These are phyloP conservation scores for Cerrena zonata DNA, from an alignment of 1,284 basidiomycete species.

Conservation along the genomic window DNA sequence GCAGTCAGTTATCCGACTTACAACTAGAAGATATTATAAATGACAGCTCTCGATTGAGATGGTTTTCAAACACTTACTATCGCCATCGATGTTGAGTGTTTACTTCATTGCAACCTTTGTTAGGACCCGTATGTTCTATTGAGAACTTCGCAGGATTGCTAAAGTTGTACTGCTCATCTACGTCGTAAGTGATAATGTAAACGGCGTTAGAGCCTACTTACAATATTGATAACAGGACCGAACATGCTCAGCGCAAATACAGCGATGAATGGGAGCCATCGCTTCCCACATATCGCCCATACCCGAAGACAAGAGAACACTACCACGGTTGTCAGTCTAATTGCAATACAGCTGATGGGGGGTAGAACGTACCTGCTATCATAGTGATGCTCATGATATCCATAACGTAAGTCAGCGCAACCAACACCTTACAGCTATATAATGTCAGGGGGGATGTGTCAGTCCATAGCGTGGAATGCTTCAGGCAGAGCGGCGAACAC, in stretches of 20 bases:
- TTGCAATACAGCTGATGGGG: too few species aligned
- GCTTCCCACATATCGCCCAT: neutral
- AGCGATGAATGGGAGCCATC: neutral
- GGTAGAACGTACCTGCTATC: too few species aligned
- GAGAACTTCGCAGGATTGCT: neutral
- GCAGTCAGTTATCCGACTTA: neutral
- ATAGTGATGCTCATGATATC: too few species aligned
- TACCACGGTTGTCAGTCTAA: too few species aligned
- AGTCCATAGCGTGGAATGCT: too few species aligned
- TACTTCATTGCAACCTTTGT: neutral
- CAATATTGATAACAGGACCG: neutral
- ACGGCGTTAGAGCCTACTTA: neutral
- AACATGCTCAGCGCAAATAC: neutral
- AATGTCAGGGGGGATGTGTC: too few species aligned
- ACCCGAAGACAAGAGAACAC: too few species aligned
- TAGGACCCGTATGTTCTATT: neutral
- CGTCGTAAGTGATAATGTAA: neutral
- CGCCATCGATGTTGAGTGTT: neutral
- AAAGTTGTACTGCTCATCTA: neutral
- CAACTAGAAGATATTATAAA: neutral
- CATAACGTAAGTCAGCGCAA: too few species aligned
- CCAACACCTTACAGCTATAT: too few species aligned
- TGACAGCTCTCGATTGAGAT: neutral
- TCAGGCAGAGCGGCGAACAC: too few species aligned
- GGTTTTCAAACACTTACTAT: neutral